phyloP scores from a whole-genome alignment of 768 basidiomycete genomes.

The Pulveroboletus sp. region DNA sequence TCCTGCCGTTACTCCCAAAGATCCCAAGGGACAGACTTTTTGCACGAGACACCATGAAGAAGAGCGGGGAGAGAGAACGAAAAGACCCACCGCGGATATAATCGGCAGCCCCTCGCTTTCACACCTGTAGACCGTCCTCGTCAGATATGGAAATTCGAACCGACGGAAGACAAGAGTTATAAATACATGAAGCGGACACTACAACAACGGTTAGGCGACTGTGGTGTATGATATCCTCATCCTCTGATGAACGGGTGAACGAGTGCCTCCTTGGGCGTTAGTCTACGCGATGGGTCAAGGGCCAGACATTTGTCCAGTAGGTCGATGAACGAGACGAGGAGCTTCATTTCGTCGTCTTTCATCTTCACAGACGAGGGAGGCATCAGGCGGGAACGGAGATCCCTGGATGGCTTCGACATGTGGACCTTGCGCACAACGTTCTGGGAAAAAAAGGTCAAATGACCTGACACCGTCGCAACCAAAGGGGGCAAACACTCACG shows the following conservation, averaged over 20 bases:
- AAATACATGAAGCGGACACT: conserved; percentile 20
- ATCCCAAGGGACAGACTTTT: conserved; percentile 18
- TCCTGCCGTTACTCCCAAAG: conserved; percentile 9
- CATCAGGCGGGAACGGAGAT: conserved; percentile 78
- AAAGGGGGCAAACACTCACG: conserved; percentile 45
- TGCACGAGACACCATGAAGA: conserved; percentile 12
- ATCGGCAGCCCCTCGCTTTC: too few relatives aligned
- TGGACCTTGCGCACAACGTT: conserved; percentile 78
- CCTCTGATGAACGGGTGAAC: conserved; percentile 81
- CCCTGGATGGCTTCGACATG: conserved; percentile 75
- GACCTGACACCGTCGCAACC: conserved; percentile 3
- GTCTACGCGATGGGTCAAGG: conserved; percentile 80
- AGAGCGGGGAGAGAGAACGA: background rate
- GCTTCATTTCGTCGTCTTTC: conserved; percentile 84
- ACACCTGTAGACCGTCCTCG: too few relatives aligned
- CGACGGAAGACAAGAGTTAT: conserved; percentile 13
- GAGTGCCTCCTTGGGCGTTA: conserved; percentile 88
- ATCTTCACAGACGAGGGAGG: conserved; percentile 72
- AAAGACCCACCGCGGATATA: background rate
- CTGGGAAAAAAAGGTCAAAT: conserved; percentile 40
- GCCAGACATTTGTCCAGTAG: conserved; percentile 86
- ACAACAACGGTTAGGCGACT: conserved; percentile 11
- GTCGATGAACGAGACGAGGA: conserved; percentile 78
- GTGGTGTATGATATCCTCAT: conserved; percentile 22
- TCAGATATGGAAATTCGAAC: conserved; percentile 9